Base-by-base conservation (phyloP, 441 rosid genomes). In the Theobroma grandiflorum region DNA sequence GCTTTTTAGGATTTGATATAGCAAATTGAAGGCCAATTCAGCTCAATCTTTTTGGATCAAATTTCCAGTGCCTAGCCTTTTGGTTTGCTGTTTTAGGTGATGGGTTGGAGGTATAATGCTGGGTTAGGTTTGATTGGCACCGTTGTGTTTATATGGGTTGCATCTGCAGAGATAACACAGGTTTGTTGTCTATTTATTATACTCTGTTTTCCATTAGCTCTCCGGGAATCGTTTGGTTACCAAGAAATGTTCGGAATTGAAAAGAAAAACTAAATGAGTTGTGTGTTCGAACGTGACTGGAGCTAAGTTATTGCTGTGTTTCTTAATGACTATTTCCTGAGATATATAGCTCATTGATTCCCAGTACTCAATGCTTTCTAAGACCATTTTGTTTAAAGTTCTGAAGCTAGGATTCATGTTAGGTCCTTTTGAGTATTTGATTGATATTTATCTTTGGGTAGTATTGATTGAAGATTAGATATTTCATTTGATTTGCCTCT, bases 121-220 rank as follows among this genome's bases (percentile, higher is more conserved):
- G 95, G 95, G 50, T 80, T 90, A 66, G 87, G 87, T 47, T 78
- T 91, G 84, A 84, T 91, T 37, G 90, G 87, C 55, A 62, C 84
- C 1, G 81, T 79, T 74, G 93, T 92, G 59, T 75, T 90, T 74
- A 85, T 90, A 78, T 91, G 95, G 93, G 91, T 90, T 67, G 62
- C 86, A 43, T 88, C 91, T 37, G 93, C 95, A 33, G 95, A 91
- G 83, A 86, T 90, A 79, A 89, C 93, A 61, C 95, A 91, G 91
- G 93, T 85, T 57, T 33, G 52, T 37, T 33, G 52, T 37, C 58
- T 0, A 15, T 61, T 72, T 55, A 20, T 73, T 38, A 22, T 12
- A 11, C 52, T 40, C 65, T 20, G 33, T 73, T 73, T 45, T 18
- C 6, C 14, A 37, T 59, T 69, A 8, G 1, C 20, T 12, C 74